These are phyloP conservation scores for Penicillium canescens DNA, from an alignment of 495 filamentous ascomycete genomes.

Conservation along the genomic window DNA sequence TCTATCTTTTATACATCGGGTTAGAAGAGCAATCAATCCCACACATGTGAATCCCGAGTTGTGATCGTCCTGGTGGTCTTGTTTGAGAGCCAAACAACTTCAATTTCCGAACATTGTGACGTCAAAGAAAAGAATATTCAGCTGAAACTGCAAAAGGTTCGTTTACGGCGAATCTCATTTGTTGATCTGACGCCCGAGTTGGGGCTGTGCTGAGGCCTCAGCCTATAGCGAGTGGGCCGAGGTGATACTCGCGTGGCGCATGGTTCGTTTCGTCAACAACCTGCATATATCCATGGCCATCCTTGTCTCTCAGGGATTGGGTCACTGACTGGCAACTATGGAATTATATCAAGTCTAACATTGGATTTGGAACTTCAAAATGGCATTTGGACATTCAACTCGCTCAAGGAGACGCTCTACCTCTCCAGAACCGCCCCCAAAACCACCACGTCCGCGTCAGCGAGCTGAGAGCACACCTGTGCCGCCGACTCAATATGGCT, in stretches of 20 bases:
- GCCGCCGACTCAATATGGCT: not conserved
- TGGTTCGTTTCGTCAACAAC: not conserved
- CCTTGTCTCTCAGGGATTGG: not conserved
- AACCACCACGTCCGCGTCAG: slow-evolving; percentile 5
- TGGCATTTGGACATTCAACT: slow-evolving; percentile 2
- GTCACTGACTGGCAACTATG: not conserved
- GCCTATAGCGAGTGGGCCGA: not conserved
- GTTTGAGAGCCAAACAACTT: too few species aligned
- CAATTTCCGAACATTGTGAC: not conserved
- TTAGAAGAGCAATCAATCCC: too few species aligned
- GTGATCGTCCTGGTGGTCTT: too few species aligned
- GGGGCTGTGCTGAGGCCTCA: slow-evolving; percentile 3
- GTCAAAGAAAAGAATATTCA: not conserved
- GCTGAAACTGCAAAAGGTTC: slow-evolving; percentile 1
- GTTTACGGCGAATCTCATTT: not conserved
- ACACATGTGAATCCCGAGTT: too few species aligned
- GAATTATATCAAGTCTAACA: not conserved
- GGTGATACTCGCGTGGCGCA: not conserved
- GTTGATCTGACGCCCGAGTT: not conserved
- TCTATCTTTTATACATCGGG: too few species aligned
- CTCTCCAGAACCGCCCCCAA: slow-evolving; percentile 2
- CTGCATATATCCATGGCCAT: slow-evolving; percentile 3
- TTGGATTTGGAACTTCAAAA: not conserved
- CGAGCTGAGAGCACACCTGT: not conserved
- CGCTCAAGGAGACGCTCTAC: not conserved